Evolutionary conservation across 768 basidiomycete species (phyloP).

Genomic region (Tylopilus felleus): DNA sequence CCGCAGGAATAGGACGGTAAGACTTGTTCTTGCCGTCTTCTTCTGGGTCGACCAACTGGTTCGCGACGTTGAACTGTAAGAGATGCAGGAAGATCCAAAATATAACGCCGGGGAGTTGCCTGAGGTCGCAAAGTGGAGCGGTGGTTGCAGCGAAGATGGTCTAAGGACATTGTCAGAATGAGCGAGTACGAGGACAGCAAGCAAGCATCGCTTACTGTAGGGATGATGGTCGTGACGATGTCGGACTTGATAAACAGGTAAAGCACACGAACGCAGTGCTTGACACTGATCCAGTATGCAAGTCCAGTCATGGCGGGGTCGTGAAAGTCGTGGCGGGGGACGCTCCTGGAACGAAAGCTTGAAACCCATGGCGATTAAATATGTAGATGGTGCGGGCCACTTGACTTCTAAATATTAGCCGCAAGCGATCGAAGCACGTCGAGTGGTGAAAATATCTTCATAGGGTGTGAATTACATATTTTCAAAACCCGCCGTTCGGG

Average conservation of each 20-base stretch:
- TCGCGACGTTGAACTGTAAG: slow-evolving; percentile 42
- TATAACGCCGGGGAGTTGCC: slow-evolving; percentile 27
- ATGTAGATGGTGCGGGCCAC: slow-evolving; percentile 1
- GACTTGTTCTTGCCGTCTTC: slow-evolving; percentile 46
- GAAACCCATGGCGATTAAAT: slow-evolving; percentile 17
- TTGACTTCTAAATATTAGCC: slow-evolving; percentile 1
- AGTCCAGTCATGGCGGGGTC: slow-evolving; percentile 20
- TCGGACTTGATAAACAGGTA: slow-evolving; percentile 28
- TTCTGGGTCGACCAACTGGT: slow-evolving; percentile 39
- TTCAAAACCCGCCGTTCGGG: slow-evolving; percentile 7
- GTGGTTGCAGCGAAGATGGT: slow-evolving; percentile 33
- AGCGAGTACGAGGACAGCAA: background rate
- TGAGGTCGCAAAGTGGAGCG: slow-evolving; percentile 29
- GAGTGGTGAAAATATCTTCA: slow-evolving; percentile 1
- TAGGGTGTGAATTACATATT: slow-evolving; percentile 12
- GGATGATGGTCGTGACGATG: slow-evolving; percentile 25
- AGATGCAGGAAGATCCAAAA: slow-evolving; percentile 49
- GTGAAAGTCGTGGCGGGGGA: slow-evolving; percentile 15
- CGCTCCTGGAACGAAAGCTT: background rate
- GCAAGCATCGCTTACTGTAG: slow-evolving; percentile 16
- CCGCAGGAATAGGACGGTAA: slow-evolving; percentile 44
- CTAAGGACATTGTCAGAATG: slow-evolving; percentile 17
- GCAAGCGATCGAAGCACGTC: slow-evolving; percentile 6
- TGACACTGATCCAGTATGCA: slow-evolving; percentile 9
- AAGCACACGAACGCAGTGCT: slow-evolving; percentile 12